Conservation (phyloP, 768 basidiomycete species). For the Rhizopogon vesiculosus region DNA sequence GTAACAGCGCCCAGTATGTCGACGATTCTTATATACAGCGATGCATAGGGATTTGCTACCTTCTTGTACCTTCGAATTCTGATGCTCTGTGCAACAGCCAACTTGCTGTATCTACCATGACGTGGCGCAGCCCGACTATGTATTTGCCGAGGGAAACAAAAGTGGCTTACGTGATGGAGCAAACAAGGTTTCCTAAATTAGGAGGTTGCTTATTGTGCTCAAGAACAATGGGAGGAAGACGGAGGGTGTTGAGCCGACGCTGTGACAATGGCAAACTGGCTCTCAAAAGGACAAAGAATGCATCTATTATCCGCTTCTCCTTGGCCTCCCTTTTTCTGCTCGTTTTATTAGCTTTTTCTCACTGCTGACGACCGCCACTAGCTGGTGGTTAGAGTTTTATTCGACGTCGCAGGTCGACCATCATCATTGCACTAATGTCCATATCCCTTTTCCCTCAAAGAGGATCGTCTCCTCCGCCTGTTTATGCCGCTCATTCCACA, state of each 20-base stretch:
- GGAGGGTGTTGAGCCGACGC: not conserved
- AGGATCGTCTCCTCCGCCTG: conserved; percentile 43
- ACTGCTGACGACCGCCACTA: conserved; percentile 8
- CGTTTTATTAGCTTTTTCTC: conserved; percentile 2
- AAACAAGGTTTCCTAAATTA: conserved; percentile 7
- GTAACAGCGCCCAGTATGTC: no score
- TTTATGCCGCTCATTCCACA: conserved; percentile 49
- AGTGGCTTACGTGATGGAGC: not conserved
- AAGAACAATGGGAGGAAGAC: conserved; percentile 22
- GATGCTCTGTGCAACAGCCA: no score
- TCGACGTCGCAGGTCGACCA: conserved; percentile 35
- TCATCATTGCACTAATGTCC: conserved; percentile 21
- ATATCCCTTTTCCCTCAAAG: conserved; percentile 21
- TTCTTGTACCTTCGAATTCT: no score
- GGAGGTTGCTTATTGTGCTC: conserved; percentile 24
- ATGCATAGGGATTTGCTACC: no score
- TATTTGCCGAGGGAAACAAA: not conserved
- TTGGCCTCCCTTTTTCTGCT: conserved; percentile 8
- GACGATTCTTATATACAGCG: no score
- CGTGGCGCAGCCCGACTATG: not conserved
- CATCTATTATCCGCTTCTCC: conserved; percentile 1
- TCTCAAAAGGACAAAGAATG: conserved; percentile 21
- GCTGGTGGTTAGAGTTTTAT: conserved; percentile 1
- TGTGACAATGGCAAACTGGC: conserved; percentile 7
- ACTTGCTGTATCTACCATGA: no score